Evolutionary conservation across 192 early-diverging fungal species (phyloP), one percentile per base, ranked within the genome.

Genomic region (Phlyctochytrium bullatum): DNA sequence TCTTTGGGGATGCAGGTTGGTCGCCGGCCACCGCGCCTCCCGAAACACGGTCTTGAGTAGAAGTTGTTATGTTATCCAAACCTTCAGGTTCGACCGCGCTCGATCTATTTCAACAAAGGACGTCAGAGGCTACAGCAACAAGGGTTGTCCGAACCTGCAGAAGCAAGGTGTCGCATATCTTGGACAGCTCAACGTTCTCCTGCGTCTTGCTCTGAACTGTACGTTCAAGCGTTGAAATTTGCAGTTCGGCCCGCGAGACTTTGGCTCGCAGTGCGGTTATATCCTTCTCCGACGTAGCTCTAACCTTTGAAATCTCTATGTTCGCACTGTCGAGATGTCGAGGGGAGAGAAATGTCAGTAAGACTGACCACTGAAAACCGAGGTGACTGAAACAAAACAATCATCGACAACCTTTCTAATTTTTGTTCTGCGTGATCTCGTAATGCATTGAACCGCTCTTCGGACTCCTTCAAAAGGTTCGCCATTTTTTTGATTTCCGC

Each of bases 161-260:
- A 47, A 74, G 67, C 10, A 82, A 57, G 23, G 52, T 67, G 64
- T 82, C 80, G 62, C 77, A 79, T 32, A 82, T 77, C 35, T 69
- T 64, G 28, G 69, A 66, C 34, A 82, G 52, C 64, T 79, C 73
- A 20, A 52, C 24, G 59, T 76, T 77, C 52, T 79, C 80, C 64
- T 36, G 32, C 10, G 53, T 67, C 64, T 82, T 82, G n/a, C 32
- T 61, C 50, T 74, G 60, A 2, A 82, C 34, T 2, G 58, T 64
- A 24, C 52, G 20, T 34, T 74, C 70, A 10, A 80, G 33, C 17
- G 66, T 67, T 52, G 54, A 33, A 3, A 70, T 54, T 30, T 77
- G 71, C 4, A 72, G 25, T 40, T 82, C 80, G 4, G 56, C 35
- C 35, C 73, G 65, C 14, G 50, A 27, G 3, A 75, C 4, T 36